phyloP scores from a whole-genome alignment of 1,284 basidiomycete species.

The Puccinia triticina region DNA sequence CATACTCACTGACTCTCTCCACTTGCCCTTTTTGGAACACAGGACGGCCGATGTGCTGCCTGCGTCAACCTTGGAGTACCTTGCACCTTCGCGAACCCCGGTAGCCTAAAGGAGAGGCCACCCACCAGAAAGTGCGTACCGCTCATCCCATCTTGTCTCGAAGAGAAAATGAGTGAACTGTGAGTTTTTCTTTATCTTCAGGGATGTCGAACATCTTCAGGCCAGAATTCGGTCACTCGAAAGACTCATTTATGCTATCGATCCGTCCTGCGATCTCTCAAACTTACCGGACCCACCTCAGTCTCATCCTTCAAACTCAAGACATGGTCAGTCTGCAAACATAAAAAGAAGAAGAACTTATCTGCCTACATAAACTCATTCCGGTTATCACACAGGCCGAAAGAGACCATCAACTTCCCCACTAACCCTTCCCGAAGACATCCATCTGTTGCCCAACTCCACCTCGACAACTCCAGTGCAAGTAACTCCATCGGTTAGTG shows the following conservation, averaged over 20 bases:
- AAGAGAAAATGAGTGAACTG: not conserved
- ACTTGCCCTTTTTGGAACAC: not conserved
- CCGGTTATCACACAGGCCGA: not conserved
- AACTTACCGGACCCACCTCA: conserved; percentile 38
- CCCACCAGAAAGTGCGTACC: conserved; percentile 40
- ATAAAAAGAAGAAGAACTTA: not conserved
- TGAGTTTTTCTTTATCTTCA: not conserved
- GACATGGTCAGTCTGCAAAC: not conserved
- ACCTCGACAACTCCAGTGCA: not conserved
- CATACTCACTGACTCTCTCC: not conserved
- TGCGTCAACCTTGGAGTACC: conserved; percentile 19
- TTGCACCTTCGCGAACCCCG: conserved; percentile 48
- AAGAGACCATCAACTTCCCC: not conserved
- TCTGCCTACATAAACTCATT: not conserved
- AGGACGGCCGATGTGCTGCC: conserved; percentile 38
- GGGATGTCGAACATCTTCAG: conserved; percentile 49
- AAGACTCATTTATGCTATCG: conserved; percentile 38
- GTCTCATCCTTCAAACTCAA: conserved; percentile 11
- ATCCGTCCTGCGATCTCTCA: conserved; percentile 25
- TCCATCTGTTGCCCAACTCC: not conserved
- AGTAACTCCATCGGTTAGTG: conserved; percentile 2
- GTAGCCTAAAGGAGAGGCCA: conserved; percentile 43
- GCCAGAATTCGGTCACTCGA: conserved; percentile 47
- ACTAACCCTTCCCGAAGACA: conserved; percentile 15
- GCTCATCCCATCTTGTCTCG: not conserved